phyloP scores from a whole-genome alignment of 306 rosid species.

The Dryas drummondii region DNA sequence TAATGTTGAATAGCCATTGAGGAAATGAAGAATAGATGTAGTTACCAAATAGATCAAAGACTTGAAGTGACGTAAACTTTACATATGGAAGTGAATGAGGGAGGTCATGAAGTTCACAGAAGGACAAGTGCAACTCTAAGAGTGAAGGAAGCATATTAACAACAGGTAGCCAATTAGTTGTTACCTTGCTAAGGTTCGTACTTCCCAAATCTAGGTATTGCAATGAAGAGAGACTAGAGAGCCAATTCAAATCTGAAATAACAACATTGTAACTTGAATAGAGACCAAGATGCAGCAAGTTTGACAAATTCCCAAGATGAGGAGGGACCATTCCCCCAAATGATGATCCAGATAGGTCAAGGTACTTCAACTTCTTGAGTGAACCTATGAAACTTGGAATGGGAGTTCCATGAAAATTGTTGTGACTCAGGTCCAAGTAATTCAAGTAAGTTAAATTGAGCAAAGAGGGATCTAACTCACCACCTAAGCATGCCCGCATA shows the following conservation, averaged over 20 bases:
- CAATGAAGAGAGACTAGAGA: background rate
- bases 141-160: slow-evolving; percentile 2
- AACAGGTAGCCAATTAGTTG: slow-evolving; percentile 3
- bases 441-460: background rate
- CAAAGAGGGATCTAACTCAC: slow-evolving; percentile 11
- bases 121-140: background rate
- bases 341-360: background rate
- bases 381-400: background rate
- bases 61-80: background rate
- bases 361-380: background rate
- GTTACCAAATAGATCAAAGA: background rate
- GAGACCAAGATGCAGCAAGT: slow-evolving; percentile 1
- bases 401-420: background rate
- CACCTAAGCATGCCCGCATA: background rate
- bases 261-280: no score
- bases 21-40: background rate
- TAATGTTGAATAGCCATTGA: background rate
- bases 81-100: background rate
- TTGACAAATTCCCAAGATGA: background rate
- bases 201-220: background rate
- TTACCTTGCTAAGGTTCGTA: background rate
- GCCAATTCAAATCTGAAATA: background rate
- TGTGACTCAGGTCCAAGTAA: slow-evolving; percentile 15
- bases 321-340: background rate
- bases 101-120: background rate